Conservation (phyloP, 2,329 filamentous ascomycete species). For the Pseudogymnoascus sp. region DNA sequence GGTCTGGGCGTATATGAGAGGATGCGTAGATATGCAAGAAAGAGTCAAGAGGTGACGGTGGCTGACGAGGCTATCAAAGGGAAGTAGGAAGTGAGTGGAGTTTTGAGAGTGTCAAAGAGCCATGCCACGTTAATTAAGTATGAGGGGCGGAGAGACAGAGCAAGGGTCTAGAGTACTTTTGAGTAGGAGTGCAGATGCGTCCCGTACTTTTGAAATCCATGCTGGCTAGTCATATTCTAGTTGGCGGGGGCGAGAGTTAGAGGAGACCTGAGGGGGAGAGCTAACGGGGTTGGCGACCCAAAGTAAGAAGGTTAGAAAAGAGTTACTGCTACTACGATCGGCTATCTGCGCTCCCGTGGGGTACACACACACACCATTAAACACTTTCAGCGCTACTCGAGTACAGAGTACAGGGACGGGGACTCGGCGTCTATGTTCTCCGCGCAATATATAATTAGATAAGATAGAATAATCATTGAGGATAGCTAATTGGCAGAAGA, state of each 20-base stretch:
- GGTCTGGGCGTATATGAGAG: neutral
- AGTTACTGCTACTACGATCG: neutral
- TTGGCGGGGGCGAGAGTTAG: neutral
- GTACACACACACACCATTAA: neutral
- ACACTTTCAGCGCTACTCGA: neutral
- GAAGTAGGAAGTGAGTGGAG: neutral
- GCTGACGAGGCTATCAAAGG: neutral
- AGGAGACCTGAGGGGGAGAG: neutral
- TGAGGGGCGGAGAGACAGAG: neutral
- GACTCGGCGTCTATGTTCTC: neutral
- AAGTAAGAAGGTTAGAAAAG: slow-evolving; percentile 6
- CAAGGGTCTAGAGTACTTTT: neutral
- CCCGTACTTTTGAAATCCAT: neutral
- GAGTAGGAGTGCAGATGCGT: neutral
- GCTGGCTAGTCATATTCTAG: neutral
- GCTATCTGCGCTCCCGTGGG: neutral
- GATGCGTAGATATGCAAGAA: neutral
- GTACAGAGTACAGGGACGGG: neutral
- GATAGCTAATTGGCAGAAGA: neutral
- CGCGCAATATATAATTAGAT: slow-evolving; percentile 1
- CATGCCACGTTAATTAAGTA: slow-evolving; percentile 5
- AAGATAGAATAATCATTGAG: neutral
- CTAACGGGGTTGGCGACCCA: slow-evolving; percentile 5
- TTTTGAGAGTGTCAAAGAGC: slow-evolving; percentile 4
- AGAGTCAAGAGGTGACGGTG: neutral